Evolutionary conservation across 1,284 basidiomycete genomes (phyloP), one percentile per base, ranked within the genome.

Genomic region (Apiotrichum brassicae): DNA sequence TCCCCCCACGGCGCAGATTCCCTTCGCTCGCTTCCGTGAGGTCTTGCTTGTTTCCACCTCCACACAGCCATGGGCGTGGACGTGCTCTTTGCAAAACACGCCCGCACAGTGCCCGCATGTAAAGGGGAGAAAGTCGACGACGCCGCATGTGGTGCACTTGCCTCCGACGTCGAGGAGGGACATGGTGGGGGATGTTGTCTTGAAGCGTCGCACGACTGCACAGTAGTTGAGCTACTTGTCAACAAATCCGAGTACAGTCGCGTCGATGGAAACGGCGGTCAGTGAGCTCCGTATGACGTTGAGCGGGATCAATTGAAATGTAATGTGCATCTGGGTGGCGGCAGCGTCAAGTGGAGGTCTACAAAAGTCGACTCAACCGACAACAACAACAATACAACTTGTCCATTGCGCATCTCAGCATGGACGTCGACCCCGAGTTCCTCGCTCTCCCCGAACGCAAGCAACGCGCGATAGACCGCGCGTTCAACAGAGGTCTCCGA

Each of bases 81-180:
- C 60, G 46, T 72, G 70, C 1, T 48, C 26, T 6, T 33, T 33
- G 51, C 70, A 72, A 59, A 62, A 70, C 6, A 46, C 25, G 11
- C 54, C 43, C 4, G 39, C 8, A 49, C 70, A 72, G 8, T 28
- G 28, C 5, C 57, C 53, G 42, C 70, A 72, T 4, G 42, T 50
- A 24, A 64, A 58, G 1, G 68, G 70, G n/a, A 72, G 59, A 48
- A 72, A 72, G 48, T 72, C 70, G 41, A 68, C 56, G 4, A 63
- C 45, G 1, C 48, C 16, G 52, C 70, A 72, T 5, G 54, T 9
- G 4, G 51, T 24, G 51, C 70, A 72, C 20, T 49, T 37, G 6
- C 43, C n/a, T 8, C 70, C 70, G 13, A 66, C 50, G 18, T 58
- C 25, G n/a, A 72, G 57, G 35, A 63, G 36, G 4, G 63, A 60